These are phyloP conservation scores for Rheum nobile DNA, from an alignment of 148 eudicot species.

Conservation along the genomic window DNA sequence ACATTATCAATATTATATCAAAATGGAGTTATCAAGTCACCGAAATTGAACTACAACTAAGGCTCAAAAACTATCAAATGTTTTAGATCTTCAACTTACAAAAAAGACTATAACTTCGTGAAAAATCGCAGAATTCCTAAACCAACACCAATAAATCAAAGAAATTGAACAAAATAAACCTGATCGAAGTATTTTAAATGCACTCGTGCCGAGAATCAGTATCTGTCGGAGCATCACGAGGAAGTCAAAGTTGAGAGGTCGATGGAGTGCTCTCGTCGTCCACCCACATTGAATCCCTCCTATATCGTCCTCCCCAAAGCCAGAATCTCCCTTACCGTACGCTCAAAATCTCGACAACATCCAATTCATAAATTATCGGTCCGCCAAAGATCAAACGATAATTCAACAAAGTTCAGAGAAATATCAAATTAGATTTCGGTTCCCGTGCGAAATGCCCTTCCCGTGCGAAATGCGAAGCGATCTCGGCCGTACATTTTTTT, in stretches of 20 bases:
- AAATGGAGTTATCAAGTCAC: background rate
- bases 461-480: too few relatives aligned
- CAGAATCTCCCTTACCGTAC: background rate
- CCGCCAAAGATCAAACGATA: background rate
- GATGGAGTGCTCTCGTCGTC: conserved; percentile 38
- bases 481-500: too few relatives aligned
- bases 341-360: background rate
- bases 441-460: too few relatives aligned
- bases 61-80: background rate
- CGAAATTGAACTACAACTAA: background rate
- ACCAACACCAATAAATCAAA: background rate
- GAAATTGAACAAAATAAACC: background rate
- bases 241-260: conserved; percentile 16
- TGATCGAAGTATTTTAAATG: background rate
- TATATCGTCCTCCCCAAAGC: conserved; percentile 10
- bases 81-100: conserved; percentile 20
- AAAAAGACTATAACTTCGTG: background rate
- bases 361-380: background rate
- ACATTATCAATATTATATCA: background rate
- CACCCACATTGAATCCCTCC: conserved; percentile 47
- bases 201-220: conserved; percentile 20
- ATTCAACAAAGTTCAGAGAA: too few relatives aligned
- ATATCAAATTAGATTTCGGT: too few relatives aligned
- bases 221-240: conserved; percentile 7
- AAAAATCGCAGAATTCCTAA: background rate